Percentiles rank a stretch among this genome's conserved stretches.
phyloP scores from a whole-genome alignment of 2,329 filamentous ascomycete genomes.

The Cylindrodendrum hubeiense region DNA sequence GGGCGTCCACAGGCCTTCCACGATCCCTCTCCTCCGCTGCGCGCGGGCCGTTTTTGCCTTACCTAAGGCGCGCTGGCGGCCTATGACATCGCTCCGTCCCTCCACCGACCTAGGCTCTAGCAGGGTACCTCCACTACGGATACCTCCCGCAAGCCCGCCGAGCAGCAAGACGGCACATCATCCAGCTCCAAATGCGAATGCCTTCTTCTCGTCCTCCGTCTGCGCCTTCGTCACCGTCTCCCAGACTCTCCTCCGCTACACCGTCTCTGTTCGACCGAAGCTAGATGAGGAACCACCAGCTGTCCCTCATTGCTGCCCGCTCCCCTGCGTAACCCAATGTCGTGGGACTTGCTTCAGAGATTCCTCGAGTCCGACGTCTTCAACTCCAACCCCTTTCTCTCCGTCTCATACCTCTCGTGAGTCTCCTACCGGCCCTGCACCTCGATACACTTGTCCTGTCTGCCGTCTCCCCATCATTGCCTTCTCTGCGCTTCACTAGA shows the following conservation, averaged over 20 bases:
- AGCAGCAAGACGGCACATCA: constrained; percentile 18
- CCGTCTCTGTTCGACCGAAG: constrained; percentile 43
- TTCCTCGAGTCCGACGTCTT: constrained; percentile 96
- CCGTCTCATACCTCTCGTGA: constrained; percentile 90
- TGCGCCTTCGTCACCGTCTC: neutral
- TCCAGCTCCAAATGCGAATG: constrained; percentile 22
- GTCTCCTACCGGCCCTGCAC: constrained; percentile 48
- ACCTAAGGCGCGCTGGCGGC: constrained; percentile 18
- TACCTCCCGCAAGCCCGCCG: constrained; percentile 22
- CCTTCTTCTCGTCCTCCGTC: constrained; percentile 8
- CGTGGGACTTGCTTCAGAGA: constrained; percentile 89
- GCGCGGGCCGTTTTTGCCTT: constrained; percentile 17
- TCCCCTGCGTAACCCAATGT: constrained; percentile 66
- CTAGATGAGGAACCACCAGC: constrained; percentile 54
- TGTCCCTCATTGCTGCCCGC: constrained; percentile 46
- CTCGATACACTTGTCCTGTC: neutral
- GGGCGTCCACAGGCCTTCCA: neutral
- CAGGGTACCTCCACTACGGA: constrained; percentile 24
- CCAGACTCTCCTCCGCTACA: constrained; percentile 19
- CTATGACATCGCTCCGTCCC: constrained; percentile 20
- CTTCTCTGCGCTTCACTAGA: neutral
- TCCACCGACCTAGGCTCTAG: constrained; percentile 11
- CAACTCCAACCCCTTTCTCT: constrained; percentile 90
- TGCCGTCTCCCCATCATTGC: neutral
- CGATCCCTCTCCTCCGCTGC: constrained; percentile 8